Evolutionary conservation across 2,329 filamentous ascomycete genomes (phyloP), one percentile per base, ranked within the genome.

Genomic region (Monosporascus sp.): DNA sequence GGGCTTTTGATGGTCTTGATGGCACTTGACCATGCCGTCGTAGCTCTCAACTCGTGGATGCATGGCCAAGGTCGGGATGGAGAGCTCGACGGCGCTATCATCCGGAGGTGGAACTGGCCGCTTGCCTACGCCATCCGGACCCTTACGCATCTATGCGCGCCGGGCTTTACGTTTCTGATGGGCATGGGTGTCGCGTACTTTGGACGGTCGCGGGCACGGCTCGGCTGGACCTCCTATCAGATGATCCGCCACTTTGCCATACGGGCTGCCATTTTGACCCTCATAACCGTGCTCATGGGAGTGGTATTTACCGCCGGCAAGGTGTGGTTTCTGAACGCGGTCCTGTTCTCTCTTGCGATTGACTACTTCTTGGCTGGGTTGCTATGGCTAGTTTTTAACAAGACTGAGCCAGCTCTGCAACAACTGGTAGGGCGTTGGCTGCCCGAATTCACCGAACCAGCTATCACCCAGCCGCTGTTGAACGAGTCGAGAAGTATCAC

Each of bases 141-240:
- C 0, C 60, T 77, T 4, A 73, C 74, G 0, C 75, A 77, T 22
- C 66, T 77, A 6, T 77, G 75, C 62, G 75, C 70, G 2, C 65
- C 75, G 0, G 75, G 75, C 7, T 76, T 77, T 55, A 72, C 70
- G 0, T 72, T 77, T 38, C 61, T 77, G n/a, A 63, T 77, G 4
- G 75, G 75, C 24, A 69, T 75, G 59, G 75, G 75, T 7, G 64
- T 75, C 9, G 74, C 71, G 0, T 76, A 75, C 55, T 72, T 77
- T 14, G 69, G 72, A 4, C 64, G 67, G n/a, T 75, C 75, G 25
- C 69, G 75, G 5, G 60, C 63, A 15, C 63, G 59, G 15, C 63
- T 75, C 2, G 72, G 72, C 0, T 77, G 75, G 75, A 62, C 68
- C 5, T 46, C 63, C 1, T 25, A 48, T 6, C 60, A 63, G 14